These are phyloP conservation scores for Mycena rosella DNA, from an alignment of 768 basidiomycete species.

Conservation along the genomic window DNA sequence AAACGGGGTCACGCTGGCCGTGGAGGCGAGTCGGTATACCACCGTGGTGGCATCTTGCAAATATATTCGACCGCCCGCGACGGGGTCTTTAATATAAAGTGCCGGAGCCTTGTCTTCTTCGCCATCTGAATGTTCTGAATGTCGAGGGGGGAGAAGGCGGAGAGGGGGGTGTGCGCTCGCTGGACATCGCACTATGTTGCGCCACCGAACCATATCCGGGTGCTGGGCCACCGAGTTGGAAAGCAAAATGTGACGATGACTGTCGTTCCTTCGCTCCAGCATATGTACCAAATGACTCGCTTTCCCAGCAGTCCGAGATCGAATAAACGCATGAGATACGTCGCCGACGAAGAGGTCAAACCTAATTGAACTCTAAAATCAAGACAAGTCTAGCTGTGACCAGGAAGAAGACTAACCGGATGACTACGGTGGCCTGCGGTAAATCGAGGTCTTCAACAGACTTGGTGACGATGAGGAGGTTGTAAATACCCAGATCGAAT, in stretches of 20 bases:
- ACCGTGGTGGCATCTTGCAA: slow-evolving; percentile 68
- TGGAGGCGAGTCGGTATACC: slow-evolving; percentile 64
- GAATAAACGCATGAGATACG: slow-evolving; percentile 68
- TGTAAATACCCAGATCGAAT: slow-evolving; percentile 69
- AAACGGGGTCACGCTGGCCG: slow-evolving; percentile 27
- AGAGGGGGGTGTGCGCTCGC: slow-evolving; percentile 60
- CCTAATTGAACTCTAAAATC: slow-evolving; percentile 47
- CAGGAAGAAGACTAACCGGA: slow-evolving; percentile 61
- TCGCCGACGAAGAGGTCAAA: slow-evolving; percentile 75
- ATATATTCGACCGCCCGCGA: slow-evolving; percentile 70
- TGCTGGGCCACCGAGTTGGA: slow-evolving; percentile 53
- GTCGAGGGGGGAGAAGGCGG: slow-evolving; percentile 52
- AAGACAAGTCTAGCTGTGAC: background rate
- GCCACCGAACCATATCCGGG: slow-evolving; percentile 62
- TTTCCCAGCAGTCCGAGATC: slow-evolving; percentile 59
- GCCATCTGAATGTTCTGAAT: slow-evolving; percentile 62
- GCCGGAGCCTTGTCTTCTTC: slow-evolving; percentile 55
- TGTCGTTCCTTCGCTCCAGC: slow-evolving; percentile 69
- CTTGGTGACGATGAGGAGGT: slow-evolving; percentile 74
- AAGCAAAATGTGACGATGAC: slow-evolving; percentile 66
- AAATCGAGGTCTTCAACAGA: slow-evolving; percentile 71
- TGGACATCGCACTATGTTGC: slow-evolving; percentile 55
- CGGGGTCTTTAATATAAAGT: slow-evolving; percentile 69
- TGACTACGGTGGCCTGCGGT: slow-evolving; percentile 67
- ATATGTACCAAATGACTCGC: slow-evolving; percentile 72